Evolutionary conservation across 2,329 filamentous ascomycete genomes (phyloP).

Genomic region (Myriangium duriaei): DNA sequence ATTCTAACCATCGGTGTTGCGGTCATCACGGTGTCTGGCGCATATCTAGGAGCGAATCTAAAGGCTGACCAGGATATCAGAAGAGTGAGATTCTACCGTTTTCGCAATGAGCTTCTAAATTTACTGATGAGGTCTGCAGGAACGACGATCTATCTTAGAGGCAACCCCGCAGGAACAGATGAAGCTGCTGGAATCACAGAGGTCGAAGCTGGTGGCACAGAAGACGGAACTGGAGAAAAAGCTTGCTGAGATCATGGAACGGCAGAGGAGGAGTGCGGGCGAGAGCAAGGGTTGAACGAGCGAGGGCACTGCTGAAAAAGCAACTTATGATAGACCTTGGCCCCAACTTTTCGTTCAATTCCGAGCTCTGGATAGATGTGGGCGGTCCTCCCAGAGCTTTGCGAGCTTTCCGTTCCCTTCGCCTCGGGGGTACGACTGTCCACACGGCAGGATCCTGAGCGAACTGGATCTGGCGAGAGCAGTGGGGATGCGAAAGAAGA

Average conservation of each 20-base stretch:
- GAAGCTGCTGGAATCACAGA: conserved; percentile 38
- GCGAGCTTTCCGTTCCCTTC: too few relatives aligned
- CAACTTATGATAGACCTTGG: background rate
- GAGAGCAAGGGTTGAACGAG: background rate
- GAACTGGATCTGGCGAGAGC: too few relatives aligned
- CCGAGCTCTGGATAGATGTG: too few relatives aligned
- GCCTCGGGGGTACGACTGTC: too few relatives aligned
- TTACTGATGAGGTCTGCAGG: conserved; percentile 15
- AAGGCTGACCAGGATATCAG: conserved; percentile 41
- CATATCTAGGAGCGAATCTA: conserved; percentile 47
- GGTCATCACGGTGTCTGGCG: conserved; percentile 44
- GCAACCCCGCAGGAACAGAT: conserved; percentile 43
- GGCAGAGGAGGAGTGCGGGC: conserved; percentile 24
- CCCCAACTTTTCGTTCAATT: too few relatives aligned
- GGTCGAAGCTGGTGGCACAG: conserved; percentile 38
- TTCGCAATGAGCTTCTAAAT: background rate
- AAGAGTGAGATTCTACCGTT: conserved; percentile 30
- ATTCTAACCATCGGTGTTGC: conserved; percentile 44
- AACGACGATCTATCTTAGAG: conserved; percentile 32
- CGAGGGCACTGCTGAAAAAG: background rate
- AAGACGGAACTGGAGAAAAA: conserved; percentile 44
- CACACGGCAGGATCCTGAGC: too few relatives aligned
- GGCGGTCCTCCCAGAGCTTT: too few relatives aligned
- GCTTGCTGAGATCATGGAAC: conserved; percentile 33
- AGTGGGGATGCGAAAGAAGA: too few relatives aligned